Evolutionary conservation across 139 green algal species (phyloP).

Genomic region (Chlamydomonas incerta): DNA sequence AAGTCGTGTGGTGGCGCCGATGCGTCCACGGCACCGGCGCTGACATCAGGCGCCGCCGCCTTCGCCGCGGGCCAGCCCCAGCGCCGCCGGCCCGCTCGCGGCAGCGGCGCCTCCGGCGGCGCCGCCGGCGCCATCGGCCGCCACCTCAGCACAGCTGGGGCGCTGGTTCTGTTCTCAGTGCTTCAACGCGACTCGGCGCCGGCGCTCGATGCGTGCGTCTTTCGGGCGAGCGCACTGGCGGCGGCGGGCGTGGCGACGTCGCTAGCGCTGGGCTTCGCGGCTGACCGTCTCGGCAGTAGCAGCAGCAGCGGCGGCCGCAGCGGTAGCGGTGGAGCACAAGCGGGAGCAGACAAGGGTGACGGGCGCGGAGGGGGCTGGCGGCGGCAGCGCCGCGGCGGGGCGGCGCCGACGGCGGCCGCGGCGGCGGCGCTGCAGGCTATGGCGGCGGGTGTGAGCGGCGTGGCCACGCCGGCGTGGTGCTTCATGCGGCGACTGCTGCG

Average conservation of each 20-base stretch:
- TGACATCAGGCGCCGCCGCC: no score
- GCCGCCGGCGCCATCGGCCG: neutral
- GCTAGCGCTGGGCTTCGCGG: no score
- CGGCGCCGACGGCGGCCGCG: no score
- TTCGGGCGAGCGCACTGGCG: no score
- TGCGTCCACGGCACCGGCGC: no score
- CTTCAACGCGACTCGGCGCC: neutral
- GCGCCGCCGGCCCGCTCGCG: neutral
- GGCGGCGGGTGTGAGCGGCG: neutral
- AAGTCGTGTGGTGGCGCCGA: neutral
- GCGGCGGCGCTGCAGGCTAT: neutral
- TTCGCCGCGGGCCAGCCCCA: neutral
- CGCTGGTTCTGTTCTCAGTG: slow-evolving; percentile 11
- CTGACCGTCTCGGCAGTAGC: no score
- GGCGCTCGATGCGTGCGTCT: neutral
- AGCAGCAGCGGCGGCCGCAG: no score
- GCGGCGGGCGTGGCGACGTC: neutral
- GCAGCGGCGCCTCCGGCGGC: no score
- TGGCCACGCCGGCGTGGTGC: no score
- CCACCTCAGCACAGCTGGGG: neutral
- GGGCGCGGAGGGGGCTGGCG: no score
- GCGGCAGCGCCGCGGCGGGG: no score
- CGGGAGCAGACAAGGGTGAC: no score
- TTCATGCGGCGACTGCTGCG: neutral
- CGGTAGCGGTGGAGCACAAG: neutral